Base-by-base conservation (phyloP, 345 rosid genomes). In the Salix viminalis region DNA sequence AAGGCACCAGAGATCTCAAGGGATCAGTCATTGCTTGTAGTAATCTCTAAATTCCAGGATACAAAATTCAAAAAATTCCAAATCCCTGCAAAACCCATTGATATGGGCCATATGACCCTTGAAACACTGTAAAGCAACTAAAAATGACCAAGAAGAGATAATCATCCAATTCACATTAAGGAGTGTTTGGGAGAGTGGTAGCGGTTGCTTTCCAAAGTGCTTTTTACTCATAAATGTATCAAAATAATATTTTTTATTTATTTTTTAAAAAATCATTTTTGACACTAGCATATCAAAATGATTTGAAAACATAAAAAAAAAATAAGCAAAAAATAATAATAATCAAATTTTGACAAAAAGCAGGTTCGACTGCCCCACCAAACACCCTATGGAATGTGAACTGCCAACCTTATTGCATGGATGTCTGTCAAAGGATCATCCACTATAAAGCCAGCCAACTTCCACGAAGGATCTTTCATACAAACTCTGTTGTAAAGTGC, bases 371-470 rank as follows among this genome's bases (percentile, higher is more conserved):
- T 34, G 37, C 37, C 37, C 37, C 37, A 34, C 37, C 37, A 34
- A 34, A 34, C 37, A 34, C 37, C 37, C 37, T 34, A 34, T 37
- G 39, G 14, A 11, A 58, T 24, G 52, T 70, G 67, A 72, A 76
- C 30, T 68, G 66, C 82, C 46, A 74, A 91, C 98, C 94, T 92
- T 84, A 96, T 90, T 28, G 94, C 58, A 73, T 77, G 82, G 69
- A 90, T 82, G 81, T 96, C 98, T 75, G 88, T 79, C 50, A 80
- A 84, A 80, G 99, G 97, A 87, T 93, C 99, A 83, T 96, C 99
- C 76, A 90, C 93, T 34, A 96, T 86, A 88, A 92, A 96, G 32
- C 96, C 99, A 74, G 96, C 97, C 89, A 92, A 88, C 84, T 88
- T 93, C 98, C 98, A 91, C 15, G 87, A 76, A 79, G 93, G 94